Conservation (phyloP, 129 eudicot species). For the Pseudognaphalium luteoalbum region DNA sequence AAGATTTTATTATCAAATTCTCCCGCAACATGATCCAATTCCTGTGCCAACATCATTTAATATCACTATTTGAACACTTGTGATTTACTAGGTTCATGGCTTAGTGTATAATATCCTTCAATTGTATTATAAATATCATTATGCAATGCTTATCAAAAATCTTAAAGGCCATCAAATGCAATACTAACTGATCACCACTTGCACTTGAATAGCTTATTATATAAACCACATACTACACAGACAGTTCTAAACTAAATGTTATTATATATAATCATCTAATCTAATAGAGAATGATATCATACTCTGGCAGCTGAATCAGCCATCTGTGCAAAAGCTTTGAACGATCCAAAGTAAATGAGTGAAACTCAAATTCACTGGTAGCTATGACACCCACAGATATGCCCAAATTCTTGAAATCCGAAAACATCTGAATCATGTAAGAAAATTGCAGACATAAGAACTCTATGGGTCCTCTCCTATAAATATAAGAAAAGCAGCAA, state of each 20-base stretch:
- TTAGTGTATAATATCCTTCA: neutral
- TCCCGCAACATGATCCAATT: slow-evolving; percentile 80
- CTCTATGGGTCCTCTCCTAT: neutral
- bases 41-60: slow-evolving; percentile 42
- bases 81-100: neutral
- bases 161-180: neutral
- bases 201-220: neutral
- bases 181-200: neutral
- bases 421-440: slow-evolving; percentile 53
- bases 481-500: neutral
- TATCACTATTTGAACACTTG: neutral
- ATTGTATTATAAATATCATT: neutral
- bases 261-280: neutral
- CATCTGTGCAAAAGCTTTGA: slow-evolving; percentile 84
- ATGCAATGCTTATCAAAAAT: neutral
- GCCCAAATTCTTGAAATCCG: slow-evolving; percentile 77
- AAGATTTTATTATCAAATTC: slow-evolving; percentile 70
- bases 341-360: slow-evolving; percentile 63
- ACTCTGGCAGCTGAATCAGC: slow-evolving; percentile 84
- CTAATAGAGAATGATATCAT: slow-evolving; percentile 31
- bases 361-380: slow-evolving; percentile 48
- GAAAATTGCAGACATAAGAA: neutral
- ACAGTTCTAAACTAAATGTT: too few relatives aligned
- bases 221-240: neutral
- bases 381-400: slow-evolving; percentile 90